Base-by-base conservation (phyloP, 1,284 basidiomycete genomes). In the Quambalaria eucalypti region DNA sequence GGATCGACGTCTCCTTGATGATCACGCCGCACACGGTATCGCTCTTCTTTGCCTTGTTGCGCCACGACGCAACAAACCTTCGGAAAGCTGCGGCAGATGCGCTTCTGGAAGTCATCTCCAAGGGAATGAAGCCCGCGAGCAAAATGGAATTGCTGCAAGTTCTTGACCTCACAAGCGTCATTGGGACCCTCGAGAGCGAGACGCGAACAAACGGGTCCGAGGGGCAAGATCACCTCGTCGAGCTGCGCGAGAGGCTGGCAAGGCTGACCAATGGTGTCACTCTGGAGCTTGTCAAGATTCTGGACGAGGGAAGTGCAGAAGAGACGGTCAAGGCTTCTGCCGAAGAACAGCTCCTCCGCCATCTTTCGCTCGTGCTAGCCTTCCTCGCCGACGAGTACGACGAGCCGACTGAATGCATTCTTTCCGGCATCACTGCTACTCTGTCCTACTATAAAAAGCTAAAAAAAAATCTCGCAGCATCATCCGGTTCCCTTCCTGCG, bases 1-100 rank as follows among this genome's bases (percentile, higher is more conserved):
- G 95, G 95, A 87, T 98, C 68, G 96, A 99, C 74, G 92, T 99
- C 70, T 88, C 89, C 68, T 80, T 98, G 56, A 89, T 95, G 28
- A 87, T 99, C 59, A 97, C 91, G 1, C 89, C 88, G 23, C 84
- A 84, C 9, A 91, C 91, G 0, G 84, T 98, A 28, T 84, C 86
- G 5, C 78, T 98, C 48, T 82, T 97, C 49, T 93, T 91, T 76
- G 84, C 82, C 40, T 81, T 95, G 28, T 83, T 98, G 42, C 86
- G 86, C n/a, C 68, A 74, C 31, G 48, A 64, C 14, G 46, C 44
- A 23, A 53, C 65, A 40, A 56, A 88, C 21, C 55, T 75, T 42
- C 87, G 92, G 31, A 80, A 90, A 16, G 87, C 90, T 0, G 86
- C 92, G 0, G 86, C 86, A 16, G 83, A 82, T 29, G 84, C 92